Base-by-base conservation (phyloP, 176 grass and related monocot genomes). In the Musa beccarii region DNA sequence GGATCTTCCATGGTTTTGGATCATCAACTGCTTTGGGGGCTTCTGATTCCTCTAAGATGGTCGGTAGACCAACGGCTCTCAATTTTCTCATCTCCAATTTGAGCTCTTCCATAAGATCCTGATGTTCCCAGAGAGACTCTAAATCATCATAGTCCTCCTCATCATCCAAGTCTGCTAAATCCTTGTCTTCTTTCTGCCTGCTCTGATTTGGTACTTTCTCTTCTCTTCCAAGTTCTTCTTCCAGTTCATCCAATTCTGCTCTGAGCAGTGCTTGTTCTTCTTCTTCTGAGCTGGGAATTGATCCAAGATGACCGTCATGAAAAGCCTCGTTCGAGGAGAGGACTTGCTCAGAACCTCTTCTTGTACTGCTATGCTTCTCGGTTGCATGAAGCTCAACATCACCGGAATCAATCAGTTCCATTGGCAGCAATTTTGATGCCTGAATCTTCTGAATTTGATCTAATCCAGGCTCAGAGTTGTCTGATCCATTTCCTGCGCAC, bases 1-100 rank as follows among this genome's bases (percentile, higher is more conserved):
- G 88, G 1, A 89, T 89, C 86, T 85, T 88, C 90, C 90, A 98
- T 12, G 95, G 86, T 62, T 93, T 98, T 43, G 93, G 75, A 76
- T 98, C 95, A 55, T 94, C 90, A 34, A 91, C 78, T 0, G 86
- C 78, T 78, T 91, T 94, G 5, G 90, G 86, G 43, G 83, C 89
- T 66, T 91, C 95, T 1, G 95, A 98, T 51, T 98, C 95, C 82
- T 98, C 95, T 13, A 90, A 72, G 81, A 98, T 98, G 1, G 90
- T 91, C 2, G 95, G 95, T 53, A 98, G 75, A 2, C 90, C 86
- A 3, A 80, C 59, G 3, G 94, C 89, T 59, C 80, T 81, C 9
- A 80, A 88, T 70, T 86, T 98, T 73, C 87, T 98, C 71, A 94
- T 76, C 81, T 98, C 95, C 81, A 91, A 82, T 74, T 93, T 93